Evolutionary conservation across 805 yeast genomes (phyloP).

Genomic region (Metschnikowia shivogae): DNA sequence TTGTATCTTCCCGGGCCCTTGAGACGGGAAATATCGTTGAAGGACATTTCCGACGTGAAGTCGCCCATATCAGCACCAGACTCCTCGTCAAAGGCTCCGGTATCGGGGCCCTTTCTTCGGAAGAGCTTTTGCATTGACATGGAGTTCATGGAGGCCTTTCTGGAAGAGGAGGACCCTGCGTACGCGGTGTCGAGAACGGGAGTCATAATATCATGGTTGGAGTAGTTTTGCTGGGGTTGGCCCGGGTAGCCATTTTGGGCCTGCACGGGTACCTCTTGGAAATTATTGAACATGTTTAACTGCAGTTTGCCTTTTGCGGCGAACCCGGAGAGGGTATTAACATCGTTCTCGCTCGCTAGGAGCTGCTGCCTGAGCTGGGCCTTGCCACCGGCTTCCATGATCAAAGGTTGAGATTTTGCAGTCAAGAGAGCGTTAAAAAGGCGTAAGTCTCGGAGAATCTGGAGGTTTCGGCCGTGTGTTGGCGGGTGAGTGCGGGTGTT

Average conservation of each 20-base stretch:
- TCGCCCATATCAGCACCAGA: constrained; percentile 34
- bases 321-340: constrained; percentile 19
- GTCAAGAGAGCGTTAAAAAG: too few relatives aligned
- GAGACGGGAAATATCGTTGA: constrained; percentile 60
- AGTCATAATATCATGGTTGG: constrained; percentile 27
- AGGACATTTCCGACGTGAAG: constrained; percentile 44
- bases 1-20: constrained; percentile 63
- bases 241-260: constrained; percentile 1
- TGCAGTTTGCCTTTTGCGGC: constrained; percentile 15
- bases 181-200: constrained; percentile 16
- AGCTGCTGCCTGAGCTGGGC: constrained; percentile 33
- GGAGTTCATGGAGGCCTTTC: constrained; percentile 38
- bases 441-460: too few relatives aligned
- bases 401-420: too few relatives aligned
- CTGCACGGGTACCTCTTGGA: constrained; percentile 5
- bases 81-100: constrained; percentile 35
- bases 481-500: not conserved
- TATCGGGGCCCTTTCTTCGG: constrained; percentile 30
- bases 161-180: constrained; percentile 11
- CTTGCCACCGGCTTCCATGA: constrained; percentile 13
- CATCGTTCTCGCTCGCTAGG: constrained; percentile 28
- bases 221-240: constrained; percentile 4
- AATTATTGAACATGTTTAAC: constrained; percentile 1
- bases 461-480: not conserved
- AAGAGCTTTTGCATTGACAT: constrained; percentile 39